Conservation (phyloP, 805 yeast species). For the Naumovozyma castellii region DNA sequence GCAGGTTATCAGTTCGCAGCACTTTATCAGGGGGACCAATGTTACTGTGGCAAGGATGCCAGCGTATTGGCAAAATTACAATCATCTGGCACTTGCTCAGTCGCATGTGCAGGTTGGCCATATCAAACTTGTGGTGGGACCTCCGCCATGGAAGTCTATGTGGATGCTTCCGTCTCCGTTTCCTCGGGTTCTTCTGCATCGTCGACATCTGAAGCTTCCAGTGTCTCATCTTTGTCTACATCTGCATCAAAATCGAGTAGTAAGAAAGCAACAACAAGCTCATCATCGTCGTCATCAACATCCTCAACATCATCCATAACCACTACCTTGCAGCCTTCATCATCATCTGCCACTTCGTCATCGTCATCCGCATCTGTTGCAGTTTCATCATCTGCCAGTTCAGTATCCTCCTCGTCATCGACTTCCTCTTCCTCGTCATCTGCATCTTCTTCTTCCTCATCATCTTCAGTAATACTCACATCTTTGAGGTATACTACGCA, state of each 20-base stretch:
- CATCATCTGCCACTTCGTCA: background rate
- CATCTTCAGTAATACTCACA: slow-evolving; percentile 12
- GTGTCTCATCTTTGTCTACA: slow-evolving; percentile 3
- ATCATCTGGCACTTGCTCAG: slow-evolving; percentile 35
- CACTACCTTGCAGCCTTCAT: background rate
- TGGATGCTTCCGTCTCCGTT: slow-evolving; percentile 17
- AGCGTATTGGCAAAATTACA: slow-evolving; percentile 23
- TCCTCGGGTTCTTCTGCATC: background rate
- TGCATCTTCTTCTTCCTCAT: slow-evolving; percentile 9
- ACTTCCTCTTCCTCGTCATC: slow-evolving; percentile 7
- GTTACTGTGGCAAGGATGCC: slow-evolving; percentile 58
- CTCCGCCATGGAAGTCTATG: slow-evolving; percentile 37
- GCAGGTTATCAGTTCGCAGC: slow-evolving; percentile 42
- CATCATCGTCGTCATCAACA: background rate
- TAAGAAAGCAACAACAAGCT: background rate
- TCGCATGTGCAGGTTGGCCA: slow-evolving; percentile 53
- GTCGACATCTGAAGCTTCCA: slow-evolving; percentile 1
- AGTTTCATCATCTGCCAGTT: slow-evolving; percentile 5
- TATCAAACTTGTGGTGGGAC: slow-evolving; percentile 57
- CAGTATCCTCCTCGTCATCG: slow-evolving; percentile 6
- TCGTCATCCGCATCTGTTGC: background rate
- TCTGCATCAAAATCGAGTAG: slow-evolving; percentile 6
- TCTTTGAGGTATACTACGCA: slow-evolving; percentile 18
- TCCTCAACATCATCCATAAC: background rate
- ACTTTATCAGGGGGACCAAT: slow-evolving; percentile 41